Evolutionary conservation across 2,329 filamentous ascomycete species (phyloP).

Genomic region (Colletotrichum tabaci): DNA sequence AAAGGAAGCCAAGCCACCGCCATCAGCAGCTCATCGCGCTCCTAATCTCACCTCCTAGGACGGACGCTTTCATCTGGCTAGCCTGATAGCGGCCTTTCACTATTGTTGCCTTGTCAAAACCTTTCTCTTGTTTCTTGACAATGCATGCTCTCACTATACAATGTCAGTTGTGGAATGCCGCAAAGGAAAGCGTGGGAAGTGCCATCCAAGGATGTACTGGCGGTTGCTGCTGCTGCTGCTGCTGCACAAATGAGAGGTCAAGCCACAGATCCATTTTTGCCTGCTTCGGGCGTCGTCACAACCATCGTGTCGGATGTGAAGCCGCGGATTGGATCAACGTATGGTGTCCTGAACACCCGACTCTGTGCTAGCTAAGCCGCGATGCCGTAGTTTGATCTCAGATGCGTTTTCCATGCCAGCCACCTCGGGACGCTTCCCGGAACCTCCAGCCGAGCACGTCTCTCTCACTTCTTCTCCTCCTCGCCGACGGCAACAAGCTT

Average conservation of each 20-base stretch:
- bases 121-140: not conserved
- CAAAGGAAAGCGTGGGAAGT: not conserved
- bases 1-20: slow-evolving; percentile 15
- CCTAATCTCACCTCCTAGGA: not conserved
- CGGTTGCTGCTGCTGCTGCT: too few relatives aligned
- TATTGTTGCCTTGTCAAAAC: slow-evolving; percentile 15
- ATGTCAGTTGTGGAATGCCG: not conserved
- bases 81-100: slow-evolving; percentile 5
- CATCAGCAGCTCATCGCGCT: slow-evolving; percentile 14
- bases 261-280: too few relatives aligned
- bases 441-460: slow-evolving; percentile 53
- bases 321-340: too few relatives aligned
- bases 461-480: slow-evolving; percentile 46
- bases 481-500: slow-evolving; percentile 76
- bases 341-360: too few relatives aligned
- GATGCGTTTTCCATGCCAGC: too few relatives aligned
- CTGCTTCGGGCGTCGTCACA: too few relatives aligned
- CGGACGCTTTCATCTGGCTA: slow-evolving; percentile 4
- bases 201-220: not conserved
- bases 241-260: too few relatives aligned
- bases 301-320: too few relatives aligned
- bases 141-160: not conserved
- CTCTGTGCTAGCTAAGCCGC: too few relatives aligned
- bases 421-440: too few relatives aligned
- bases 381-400: too few relatives aligned